These are phyloP conservation scores for Aspergillus clavatus DNA, from an alignment of 2,329 filamentous ascomycete genomes.

Conservation along the genomic window DNA sequence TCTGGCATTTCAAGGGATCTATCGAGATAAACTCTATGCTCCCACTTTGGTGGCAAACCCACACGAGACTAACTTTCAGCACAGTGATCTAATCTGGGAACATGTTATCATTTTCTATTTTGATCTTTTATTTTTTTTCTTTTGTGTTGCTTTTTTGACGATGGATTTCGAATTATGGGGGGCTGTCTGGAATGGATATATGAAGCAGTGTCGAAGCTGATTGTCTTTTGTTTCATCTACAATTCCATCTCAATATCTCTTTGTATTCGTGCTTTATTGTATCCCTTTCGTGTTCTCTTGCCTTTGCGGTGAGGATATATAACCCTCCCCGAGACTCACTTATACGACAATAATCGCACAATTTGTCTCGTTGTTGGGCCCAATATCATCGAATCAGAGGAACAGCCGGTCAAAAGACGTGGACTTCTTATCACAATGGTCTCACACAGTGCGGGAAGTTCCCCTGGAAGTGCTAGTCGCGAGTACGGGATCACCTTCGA, in stretches of 20 bases:
- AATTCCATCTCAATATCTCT: background rate
- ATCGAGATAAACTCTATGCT: background rate
- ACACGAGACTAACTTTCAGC: background rate
- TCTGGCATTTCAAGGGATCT: background rate
- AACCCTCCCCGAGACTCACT: no score
- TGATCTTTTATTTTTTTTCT: no score
- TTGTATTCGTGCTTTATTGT: background rate
- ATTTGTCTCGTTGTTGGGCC: background rate
- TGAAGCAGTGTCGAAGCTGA: background rate
- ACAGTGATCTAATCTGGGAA: background rate
- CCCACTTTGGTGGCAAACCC: background rate
- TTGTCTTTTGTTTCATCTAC: background rate
- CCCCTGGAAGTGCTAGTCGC: conserved; percentile 16
- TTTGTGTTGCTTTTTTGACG: background rate
- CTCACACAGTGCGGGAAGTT: conserved; percentile 3
- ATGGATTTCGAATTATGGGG: background rate
- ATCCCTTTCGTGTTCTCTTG: background rate
- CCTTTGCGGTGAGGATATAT: background rate
- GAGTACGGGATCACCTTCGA: conserved; percentile 30
- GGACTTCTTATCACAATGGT: conserved; percentile 17
- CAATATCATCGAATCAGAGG: no score
- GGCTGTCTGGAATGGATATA: background rate
- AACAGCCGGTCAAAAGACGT: background rate
- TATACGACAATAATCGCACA: no score
- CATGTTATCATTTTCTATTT: background rate